phyloP scores from a whole-genome alignment of 805 yeast species.

The Lachancea lanzarotensis region DNA sequence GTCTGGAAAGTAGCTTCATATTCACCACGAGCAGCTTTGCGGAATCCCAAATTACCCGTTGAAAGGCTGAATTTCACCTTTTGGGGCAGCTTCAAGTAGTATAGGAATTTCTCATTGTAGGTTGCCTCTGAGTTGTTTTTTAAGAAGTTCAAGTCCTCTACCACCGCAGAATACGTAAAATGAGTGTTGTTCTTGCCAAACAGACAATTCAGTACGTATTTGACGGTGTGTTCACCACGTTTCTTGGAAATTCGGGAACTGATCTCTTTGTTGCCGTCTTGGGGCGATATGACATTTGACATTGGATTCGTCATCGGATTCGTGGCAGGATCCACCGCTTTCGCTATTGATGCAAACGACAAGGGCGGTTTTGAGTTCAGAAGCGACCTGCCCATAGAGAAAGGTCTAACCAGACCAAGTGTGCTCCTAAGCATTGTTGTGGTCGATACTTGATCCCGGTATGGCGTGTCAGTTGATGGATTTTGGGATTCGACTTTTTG shows the following conservation, averaged over 20 bases:
- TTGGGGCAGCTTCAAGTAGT: slow-evolving; percentile 75
- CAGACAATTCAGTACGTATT: slow-evolving; percentile 67
- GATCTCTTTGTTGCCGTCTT: not conserved
- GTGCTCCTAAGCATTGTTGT: slow-evolving; percentile 1
- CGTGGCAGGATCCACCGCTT: slow-evolving; percentile 8
- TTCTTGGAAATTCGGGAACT: slow-evolving; percentile 5
- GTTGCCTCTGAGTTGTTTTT: slow-evolving; percentile 49
- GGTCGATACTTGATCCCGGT: not conserved
- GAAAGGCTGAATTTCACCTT: slow-evolving; percentile 59
- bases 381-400: not conserved
- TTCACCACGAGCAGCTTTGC: slow-evolving; percentile 84
- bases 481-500: too few species aligned
- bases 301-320: slow-evolving; percentile 14
- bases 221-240: slow-evolving; percentile 37
- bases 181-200: slow-evolving; percentile 82
- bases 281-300: slow-evolving; percentile 15
- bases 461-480: too few species aligned
- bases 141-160: slow-evolving; percentile 55
- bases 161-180: slow-evolving; percentile 64
- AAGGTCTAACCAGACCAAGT: slow-evolving; percentile 1
- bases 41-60: slow-evolving; percentile 84
- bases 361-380: slow-evolving; percentile 7
- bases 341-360: slow-evolving; percentile 16
- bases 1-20: slow-evolving; percentile 91
- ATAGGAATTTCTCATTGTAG: slow-evolving; percentile 65